These are phyloP conservation scores for Halophytophthora polymorphica DNA, from an alignment of 352 stramenopile species.

Conservation along the genomic window DNA sequence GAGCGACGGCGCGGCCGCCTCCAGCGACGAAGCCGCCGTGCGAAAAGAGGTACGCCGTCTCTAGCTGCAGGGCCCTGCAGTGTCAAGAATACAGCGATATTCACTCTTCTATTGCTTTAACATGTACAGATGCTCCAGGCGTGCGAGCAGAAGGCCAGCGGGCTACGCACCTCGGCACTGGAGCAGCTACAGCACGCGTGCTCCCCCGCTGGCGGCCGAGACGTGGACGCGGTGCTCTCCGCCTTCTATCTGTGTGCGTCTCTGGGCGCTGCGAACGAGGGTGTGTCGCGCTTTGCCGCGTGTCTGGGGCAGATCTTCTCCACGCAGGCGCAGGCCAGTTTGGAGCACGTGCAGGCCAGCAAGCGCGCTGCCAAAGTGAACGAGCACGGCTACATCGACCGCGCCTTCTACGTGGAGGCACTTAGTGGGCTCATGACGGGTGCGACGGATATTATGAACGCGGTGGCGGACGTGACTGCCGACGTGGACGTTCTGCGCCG, in stretches of 20 bases:
- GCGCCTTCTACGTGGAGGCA: constrained; percentile 74
- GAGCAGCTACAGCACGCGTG: constrained; percentile 42
- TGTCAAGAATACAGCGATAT: too few species aligned
- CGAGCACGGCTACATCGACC: constrained; percentile 82
- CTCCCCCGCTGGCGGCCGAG: constrained; percentile 19
- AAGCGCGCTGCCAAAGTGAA: constrained; percentile 65
- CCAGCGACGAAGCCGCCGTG: constrained; percentile 25
- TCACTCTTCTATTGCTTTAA: too few species aligned
- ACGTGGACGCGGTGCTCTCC: constrained; percentile 50
- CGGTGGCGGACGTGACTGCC: constrained; percentile 56
- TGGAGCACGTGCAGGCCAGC: constrained; percentile 46
- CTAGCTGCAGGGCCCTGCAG: too few species aligned
- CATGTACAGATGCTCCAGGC: constrained; percentile 56
- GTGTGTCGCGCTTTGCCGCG: constrained; percentile 29
- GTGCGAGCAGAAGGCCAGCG: constrained; percentile 66
- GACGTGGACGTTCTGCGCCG: constrained; percentile 34
- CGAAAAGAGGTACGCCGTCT: constrained; percentile 50
- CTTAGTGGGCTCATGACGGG: constrained; percentile 69
- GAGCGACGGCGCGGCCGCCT: background rate
- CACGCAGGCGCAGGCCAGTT: constrained; percentile 42
- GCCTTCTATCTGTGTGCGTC: constrained; percentile 52
- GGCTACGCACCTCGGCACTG: constrained; percentile 38
- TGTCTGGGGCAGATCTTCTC: constrained; percentile 58
- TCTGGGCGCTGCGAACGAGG: constrained; percentile 30
- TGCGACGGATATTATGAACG: constrained; percentile 76